phyloP scores from a whole-genome alignment of 768 basidiomycete genomes.

The Coprinopsis strossmayeri region DNA sequence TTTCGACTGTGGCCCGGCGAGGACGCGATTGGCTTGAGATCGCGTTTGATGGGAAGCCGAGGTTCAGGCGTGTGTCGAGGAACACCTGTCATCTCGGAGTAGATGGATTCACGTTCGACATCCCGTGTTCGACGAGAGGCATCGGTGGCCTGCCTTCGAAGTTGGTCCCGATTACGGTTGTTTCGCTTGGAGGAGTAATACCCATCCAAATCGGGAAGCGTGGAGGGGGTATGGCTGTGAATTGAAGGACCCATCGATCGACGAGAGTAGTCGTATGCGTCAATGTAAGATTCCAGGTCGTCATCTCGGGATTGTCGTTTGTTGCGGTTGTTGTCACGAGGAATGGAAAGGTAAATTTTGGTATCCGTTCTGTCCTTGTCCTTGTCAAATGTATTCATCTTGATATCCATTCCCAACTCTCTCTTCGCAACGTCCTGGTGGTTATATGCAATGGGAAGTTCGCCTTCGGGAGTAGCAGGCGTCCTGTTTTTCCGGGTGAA shows the following conservation, averaged over 20 bases:
- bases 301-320: neutral
- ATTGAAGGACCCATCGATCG: slow-evolving; percentile 4
- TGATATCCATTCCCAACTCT: neutral
- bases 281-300: slow-evolving; percentile 11
- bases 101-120: slow-evolving; percentile 36
- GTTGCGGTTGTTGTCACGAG: neutral
- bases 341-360: neutral
- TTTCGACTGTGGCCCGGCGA: neutral
- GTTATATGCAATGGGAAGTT: slow-evolving; percentile 11
- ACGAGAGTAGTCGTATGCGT: slow-evolving; percentile 11
- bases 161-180: slow-evolving; percentile 1
- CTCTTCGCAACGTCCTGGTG: slow-evolving; percentile 8
- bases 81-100: slow-evolving; percentile 62
- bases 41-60: slow-evolving; percentile 60
- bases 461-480: neutral
- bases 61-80: slow-evolving; percentile 59
- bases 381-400: neutral
- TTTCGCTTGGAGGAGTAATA: slow-evolving; percentile 3
- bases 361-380: neutral
- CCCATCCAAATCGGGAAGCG: slow-evolving; percentile 8
- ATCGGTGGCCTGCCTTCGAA: slow-evolving; percentile 5
- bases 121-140: neutral
- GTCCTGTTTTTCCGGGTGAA: slow-evolving; percentile 1
- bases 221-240: slow-evolving; percentile 9
- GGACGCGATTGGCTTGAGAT: slow-evolving; percentile 14